Conservation (phyloP, 306 rosid species). For the Bauhinia variegata region DNA sequence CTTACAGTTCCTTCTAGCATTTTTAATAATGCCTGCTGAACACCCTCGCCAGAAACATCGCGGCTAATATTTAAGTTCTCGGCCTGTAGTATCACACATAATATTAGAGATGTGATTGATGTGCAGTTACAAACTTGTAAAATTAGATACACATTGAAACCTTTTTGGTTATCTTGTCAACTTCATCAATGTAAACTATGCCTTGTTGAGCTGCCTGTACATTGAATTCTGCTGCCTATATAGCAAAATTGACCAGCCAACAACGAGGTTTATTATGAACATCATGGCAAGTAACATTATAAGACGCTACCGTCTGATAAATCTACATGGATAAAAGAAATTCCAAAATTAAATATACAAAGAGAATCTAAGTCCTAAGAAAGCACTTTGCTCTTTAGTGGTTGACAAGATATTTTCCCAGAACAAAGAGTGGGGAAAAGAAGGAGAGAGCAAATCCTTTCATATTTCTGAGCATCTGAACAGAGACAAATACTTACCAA, state of each 20-base stretch:
- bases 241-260: constrained; percentile 34
- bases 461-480: no score
- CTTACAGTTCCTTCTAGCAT: constrained; percentile 99
- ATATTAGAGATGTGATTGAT: constrained; percentile 25
- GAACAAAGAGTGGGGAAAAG: no score
- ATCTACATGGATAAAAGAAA: neutral
- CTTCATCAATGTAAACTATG: constrained; percentile 95
- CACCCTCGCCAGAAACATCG: constrained; percentile 98
- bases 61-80: constrained; percentile 93
- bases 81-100: constrained; percentile 58
- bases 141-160: constrained; percentile 44
- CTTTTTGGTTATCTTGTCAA: constrained; percentile 99
- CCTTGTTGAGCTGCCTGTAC: constrained; percentile 99
- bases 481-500: no score
- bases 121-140: constrained; percentile 13
- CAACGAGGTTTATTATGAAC: constrained; percentile 28
- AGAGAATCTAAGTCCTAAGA: constrained; percentile 1
- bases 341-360: neutral
- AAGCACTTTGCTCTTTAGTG: neutral
- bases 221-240: constrained; percentile 95
- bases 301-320: constrained; percentile 4
- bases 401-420: neutral
- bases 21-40: constrained; percentile 95
- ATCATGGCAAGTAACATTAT: constrained; percentile 19
- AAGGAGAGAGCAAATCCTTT: no score